Evolutionary conservation across 2,329 filamentous ascomycete genomes (phyloP), one percentile per base, ranked within the genome.

Genomic region (Aspergillus awamori): DNA sequence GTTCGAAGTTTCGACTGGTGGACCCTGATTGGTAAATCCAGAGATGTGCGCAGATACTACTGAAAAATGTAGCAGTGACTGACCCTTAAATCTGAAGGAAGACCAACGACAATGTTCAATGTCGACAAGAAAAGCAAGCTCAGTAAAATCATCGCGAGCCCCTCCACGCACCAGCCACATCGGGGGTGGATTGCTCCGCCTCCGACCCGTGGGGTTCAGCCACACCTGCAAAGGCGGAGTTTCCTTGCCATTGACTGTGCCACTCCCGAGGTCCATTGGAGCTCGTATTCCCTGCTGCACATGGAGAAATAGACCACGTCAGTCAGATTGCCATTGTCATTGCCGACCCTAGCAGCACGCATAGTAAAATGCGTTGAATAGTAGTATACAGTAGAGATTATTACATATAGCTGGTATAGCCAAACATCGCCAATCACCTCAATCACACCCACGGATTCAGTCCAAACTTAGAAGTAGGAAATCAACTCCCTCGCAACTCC

Each of bases 401-500:
- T 45, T 45, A 45, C 13, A 33, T n/a, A 33, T 47, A 36, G 33
- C 33, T 17, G 11, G 39, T 48, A 24, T 13, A 15, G 13, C 8
- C 51, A 36, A 33, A 39, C 15, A 4, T 8, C n/a, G 20, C 26
- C 33, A 38, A 38, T 53, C 28, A 53, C 13, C 20, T 26, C 22
- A 49, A 7, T 13, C n/a, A 26, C 17, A 5, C 10, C 17, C 17
- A 20, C 17, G 41, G 3, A 36, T 45, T 20, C 26, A 13, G 11
- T 36, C 30, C 38, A 15, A 11, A 4, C n/a, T 59, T 65, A 74
- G 0, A 36, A 36, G 24, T 63, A 64, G 8, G 62, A 71, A 33
- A 76, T 58, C 57, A 77, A 60, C 20, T 73, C 69, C 53, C 57
- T 62, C 0, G 62, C 75, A 58, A 77, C 74, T 2, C 77, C 76